Conservation (phyloP, 1,139 yeast species). For the Williopsis jadinii region DNA sequence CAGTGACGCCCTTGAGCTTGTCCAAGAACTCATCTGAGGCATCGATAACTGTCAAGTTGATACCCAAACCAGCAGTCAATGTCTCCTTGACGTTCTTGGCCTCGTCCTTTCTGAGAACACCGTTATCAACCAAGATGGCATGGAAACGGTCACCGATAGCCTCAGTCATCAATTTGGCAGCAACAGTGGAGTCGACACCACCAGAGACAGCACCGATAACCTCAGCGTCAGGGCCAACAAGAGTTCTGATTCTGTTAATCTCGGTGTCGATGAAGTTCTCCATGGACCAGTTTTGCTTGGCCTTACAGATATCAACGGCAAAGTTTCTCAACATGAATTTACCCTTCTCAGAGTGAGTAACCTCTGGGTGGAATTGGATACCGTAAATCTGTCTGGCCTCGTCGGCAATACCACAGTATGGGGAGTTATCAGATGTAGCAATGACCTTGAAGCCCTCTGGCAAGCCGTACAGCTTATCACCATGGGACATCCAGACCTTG, state of each 20-base stretch:
- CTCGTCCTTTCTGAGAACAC: slow-evolving; percentile 94
- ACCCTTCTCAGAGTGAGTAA: slow-evolving; percentile 92
- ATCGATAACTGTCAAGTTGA: slow-evolving; percentile 89
- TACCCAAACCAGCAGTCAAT: slow-evolving; percentile 86
- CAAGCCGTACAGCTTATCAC: slow-evolving; percentile 86
- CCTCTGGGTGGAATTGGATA: slow-evolving; percentile 99
- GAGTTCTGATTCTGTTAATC: slow-evolving; percentile 79
- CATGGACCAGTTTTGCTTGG: slow-evolving; percentile 94
- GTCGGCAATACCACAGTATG: slow-evolving; percentile 89
- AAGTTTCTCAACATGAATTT: slow-evolving; percentile 81
- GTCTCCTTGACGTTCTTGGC: slow-evolving; percentile 84
- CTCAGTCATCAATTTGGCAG: slow-evolving; percentile 95
- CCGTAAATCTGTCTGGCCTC: slow-evolving; percentile 73
- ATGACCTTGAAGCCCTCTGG: slow-evolving; percentile 87
- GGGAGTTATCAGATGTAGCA: slow-evolving; percentile 91
- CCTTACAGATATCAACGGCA: slow-evolving; percentile 86
- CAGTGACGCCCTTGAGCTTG: slow-evolving; percentile 88
- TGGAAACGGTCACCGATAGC: slow-evolving; percentile 99
- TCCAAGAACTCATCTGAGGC: slow-evolving; percentile 86
- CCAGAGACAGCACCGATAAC: slow-evolving; percentile 99
- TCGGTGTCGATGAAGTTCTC: slow-evolving; percentile 95
- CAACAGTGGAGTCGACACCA: slow-evolving; percentile 99
- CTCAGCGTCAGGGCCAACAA: slow-evolving; percentile 97
- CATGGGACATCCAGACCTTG: slow-evolving; percentile 98
- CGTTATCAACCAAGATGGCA: slow-evolving; percentile 96